phyloP scores from a whole-genome alignment of 2,329 filamentous ascomycete genomes.

The Colletotrichum horii region DNA sequence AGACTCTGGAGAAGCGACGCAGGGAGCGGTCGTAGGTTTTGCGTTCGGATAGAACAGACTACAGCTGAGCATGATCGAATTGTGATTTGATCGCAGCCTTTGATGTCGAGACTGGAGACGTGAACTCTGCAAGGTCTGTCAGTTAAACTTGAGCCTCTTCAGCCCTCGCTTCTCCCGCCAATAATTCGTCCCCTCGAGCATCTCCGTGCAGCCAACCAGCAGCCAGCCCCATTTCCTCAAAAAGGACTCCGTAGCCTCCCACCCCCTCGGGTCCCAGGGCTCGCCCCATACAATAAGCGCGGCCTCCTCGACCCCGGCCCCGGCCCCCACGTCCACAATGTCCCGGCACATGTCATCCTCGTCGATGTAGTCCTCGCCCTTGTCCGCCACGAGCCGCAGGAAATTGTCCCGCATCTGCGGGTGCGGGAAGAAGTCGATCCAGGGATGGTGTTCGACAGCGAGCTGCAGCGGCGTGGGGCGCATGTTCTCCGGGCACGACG shows the following conservation, averaged over 20 bases:
- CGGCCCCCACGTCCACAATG: slow-evolving; percentile 15
- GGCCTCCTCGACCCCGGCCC: slow-evolving; percentile 6
- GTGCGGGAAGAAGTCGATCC: slow-evolving; percentile 36
- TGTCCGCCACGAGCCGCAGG: slow-evolving; percentile 16
- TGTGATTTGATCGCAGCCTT: neutral
- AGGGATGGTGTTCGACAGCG: slow-evolving; percentile 33
- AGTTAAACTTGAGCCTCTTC: neutral
- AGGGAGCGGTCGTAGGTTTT: neutral
- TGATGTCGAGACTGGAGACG: neutral
- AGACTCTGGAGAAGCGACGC: slow-evolving; percentile 23
- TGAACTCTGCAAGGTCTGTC: neutral
- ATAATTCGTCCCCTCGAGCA: slow-evolving; percentile 40
- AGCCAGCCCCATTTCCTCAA: slow-evolving; percentile 49
- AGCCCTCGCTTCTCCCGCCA: slow-evolving; percentile 31
- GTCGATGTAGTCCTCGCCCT: slow-evolving; percentile 9
- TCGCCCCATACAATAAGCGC: slow-evolving; percentile 45
- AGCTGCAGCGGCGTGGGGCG: slow-evolving; percentile 32
- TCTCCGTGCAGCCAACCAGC: slow-evolving; percentile 39
- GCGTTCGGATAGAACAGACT: neutral
- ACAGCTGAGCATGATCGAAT: neutral
- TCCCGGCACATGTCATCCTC: slow-evolving; percentile 21
- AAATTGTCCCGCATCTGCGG: slow-evolving; percentile 33
- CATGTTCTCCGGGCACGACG: slow-evolving; percentile 22
- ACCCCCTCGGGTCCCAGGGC: slow-evolving; percentile 45
- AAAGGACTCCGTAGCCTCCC: slow-evolving; percentile 53